Evolutionary conservation across 2,329 filamentous ascomycete species (phyloP).

Genomic region (Karstenula rhodostoma): DNA sequence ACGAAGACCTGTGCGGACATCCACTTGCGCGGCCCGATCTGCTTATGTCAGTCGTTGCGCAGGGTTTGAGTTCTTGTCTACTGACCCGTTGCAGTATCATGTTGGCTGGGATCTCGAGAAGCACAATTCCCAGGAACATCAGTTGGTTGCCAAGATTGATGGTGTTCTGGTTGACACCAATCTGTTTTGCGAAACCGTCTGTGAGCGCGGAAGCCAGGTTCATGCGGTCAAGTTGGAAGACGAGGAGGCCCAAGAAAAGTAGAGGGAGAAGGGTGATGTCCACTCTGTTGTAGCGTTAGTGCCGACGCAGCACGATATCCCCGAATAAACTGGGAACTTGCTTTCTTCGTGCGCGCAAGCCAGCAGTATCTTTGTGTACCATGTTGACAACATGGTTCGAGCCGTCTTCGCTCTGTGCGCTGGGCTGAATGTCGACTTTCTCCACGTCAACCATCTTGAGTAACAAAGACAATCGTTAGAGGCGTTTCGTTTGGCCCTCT

Average conservation of each 20-base stretch:
- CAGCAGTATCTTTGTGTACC: conserved; percentile 19
- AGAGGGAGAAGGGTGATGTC: conserved; percentile 59
- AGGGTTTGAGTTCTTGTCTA: background rate
- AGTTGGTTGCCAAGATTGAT: conserved; percentile 64
- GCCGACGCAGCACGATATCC: background rate
- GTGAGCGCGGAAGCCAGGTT: conserved; percentile 62
- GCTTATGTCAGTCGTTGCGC: background rate
- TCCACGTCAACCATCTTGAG: conserved; percentile 23
- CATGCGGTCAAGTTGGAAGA: conserved; percentile 63
- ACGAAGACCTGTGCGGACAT: conserved; percentile 59
- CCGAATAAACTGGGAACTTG: conserved; percentile 11
- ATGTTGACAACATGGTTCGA: conserved; percentile 16
- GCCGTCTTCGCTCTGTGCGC: conserved; percentile 18
- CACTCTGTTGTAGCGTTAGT: conserved; percentile 44
- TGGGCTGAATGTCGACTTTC: conserved; percentile 17
- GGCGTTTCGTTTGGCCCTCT: background rate
- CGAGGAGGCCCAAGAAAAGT: conserved; percentile 59
- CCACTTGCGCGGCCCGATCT: conserved; percentile 53
- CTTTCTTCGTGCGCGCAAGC: conserved; percentile 30
- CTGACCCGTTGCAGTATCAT: conserved; percentile 51
- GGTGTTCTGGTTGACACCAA: conserved; percentile 55
- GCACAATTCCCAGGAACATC: conserved; percentile 61
- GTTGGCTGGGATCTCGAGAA: conserved; percentile 63
- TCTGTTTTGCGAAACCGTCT: conserved; percentile 56
- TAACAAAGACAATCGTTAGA: background rate